phyloP scores from a whole-genome alignment of 2,329 filamentous ascomycete species.

The Thielaviopsis musarum region DNA sequence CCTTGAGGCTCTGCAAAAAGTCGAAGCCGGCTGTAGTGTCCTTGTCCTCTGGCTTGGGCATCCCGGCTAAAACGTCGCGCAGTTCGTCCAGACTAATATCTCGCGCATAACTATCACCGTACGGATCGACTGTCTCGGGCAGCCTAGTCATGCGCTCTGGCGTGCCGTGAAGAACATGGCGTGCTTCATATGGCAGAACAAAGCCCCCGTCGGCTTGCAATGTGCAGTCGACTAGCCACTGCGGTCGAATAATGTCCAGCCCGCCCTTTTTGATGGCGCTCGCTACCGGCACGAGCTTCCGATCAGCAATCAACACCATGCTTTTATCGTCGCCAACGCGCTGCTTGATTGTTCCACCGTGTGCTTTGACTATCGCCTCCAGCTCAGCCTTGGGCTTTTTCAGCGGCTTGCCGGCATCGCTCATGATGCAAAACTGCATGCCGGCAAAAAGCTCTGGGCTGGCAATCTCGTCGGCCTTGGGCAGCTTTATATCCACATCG shows the following conservation, averaged over 20 bases:
- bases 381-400: constrained; percentile 67
- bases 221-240: constrained; percentile 74
- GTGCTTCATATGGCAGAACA: constrained; percentile 42
- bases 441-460: constrained; percentile 54
- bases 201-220: constrained; percentile 38
- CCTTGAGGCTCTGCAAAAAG: constrained; percentile 37
- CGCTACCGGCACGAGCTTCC: constrained; percentile 64
- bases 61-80: constrained; percentile 28
- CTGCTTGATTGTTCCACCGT: constrained; percentile 69
- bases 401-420: constrained; percentile 49
- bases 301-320: constrained; percentile 65
- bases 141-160: constrained; percentile 36
- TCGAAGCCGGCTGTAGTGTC: constrained; percentile 25
- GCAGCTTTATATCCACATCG: neutral
- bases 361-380: constrained; percentile 63
- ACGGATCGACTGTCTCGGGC: constrained; percentile 49
- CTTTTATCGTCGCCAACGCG: constrained; percentile 39
- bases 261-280: constrained; percentile 59
- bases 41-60: constrained; percentile 30
- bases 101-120: constrained; percentile 68
- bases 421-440: constrained; percentile 68
- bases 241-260: constrained; percentile 57
- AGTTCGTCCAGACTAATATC: constrained; percentile 52
- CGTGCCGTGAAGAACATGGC: constrained; percentile 53
- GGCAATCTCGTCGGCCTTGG: constrained; percentile 14